Base-by-base conservation (phyloP, 2,329 filamentous ascomycete species). In the Colletotrichum godetiae region DNA sequence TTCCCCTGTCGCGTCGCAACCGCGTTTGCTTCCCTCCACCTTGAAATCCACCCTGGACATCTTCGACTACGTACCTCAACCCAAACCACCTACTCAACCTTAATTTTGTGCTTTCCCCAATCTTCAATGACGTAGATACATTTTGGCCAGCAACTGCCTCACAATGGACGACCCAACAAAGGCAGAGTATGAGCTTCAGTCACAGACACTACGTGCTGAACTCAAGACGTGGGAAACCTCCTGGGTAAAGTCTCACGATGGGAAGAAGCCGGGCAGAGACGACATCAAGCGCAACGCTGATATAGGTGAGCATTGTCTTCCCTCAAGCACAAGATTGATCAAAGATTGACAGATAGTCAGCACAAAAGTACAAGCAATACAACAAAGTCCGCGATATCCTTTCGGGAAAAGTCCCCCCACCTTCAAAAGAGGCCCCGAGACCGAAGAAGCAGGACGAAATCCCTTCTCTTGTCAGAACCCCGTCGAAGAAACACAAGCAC, bases 351-450 rank as follows among this genome's bases (percentile, higher is more conserved):
- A 6, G 4, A 12, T 22, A 33, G 12, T 52, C 76, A 93, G 92
- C 91, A 49, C 86, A 86, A 59, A 95, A 95, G 79, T 96, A 96
- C 82, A 94, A 93, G 80, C 88, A 93, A 75, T 95, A 95, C 82
- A 91, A 92, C 80, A 91, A 88, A 76, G 80, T 92, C 64, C 88
- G 92, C 75, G 88, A 91, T 77, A 86, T 90, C 58, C 83, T 91
- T 72, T 81, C 87, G 1, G 89, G 90, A 70, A 92, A 90, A 78
- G 75, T 85, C 63, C 80, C 81, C 10, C 82, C 83, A 2, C 81
- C 85, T 2, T 79, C 83, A 22, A 82, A 86, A 76, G 77, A 82
- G 74, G 77, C 84, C 68, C 77, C 82, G 3, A 77, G 77, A 19
- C 62, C 78, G 19, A 80, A 77, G 68, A 89, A 88, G 77, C 86